Base-by-base conservation (phyloP, 805 yeast genomes). In the Yamadazyma nakazawae region DNA sequence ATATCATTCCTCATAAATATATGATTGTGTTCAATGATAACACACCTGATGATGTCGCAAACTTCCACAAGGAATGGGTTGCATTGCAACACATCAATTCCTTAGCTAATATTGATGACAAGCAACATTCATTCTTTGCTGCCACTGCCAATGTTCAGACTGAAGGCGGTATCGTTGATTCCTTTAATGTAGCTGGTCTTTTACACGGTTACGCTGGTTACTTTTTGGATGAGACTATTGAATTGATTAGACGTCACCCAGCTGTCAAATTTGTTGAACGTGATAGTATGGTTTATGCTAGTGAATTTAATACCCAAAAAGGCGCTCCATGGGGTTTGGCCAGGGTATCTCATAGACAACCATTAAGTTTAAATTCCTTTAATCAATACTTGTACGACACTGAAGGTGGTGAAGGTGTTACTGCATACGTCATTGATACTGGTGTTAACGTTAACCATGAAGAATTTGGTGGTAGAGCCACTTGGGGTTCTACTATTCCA, bases 251-350 rank as follows among this genome's bases (percentile, higher is more conserved):
- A 54, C 70, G 78, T 53, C 80, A 77, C 55, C 82, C 83, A 6
- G 71, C 72, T 40, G 81, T 88, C 37, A 80, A 79, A 42, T 81
- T 78, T 61, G 84, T 88, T 50, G 96, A 88, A 72, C 68, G 73
- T 58, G 96, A 88, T 62, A 83, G 91, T 1, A 66, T 74, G 51
- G 96, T 88, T 45, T 69, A 74, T 51, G 80, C 89, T 25, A 72
- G 70, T 43, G 84, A 81, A 56, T 76, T 82, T 43, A 79, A 81
- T 51, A 76, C 80, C 50, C 94, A 89, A 71, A 78, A 79, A 54
- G 90, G 90, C 52, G 91, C 96, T 25, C 96, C 96, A 40, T 90
- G 97, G 97, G 97, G 97, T 58, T 78, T 90, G 53, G 87, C 96
- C 21, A 81, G 97, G 75, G 81, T 90, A 50, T 86, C 96, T 21